Conservation (phyloP, 2,329 filamentous ascomycete genomes). For the Exserohilum rostratum region DNA sequence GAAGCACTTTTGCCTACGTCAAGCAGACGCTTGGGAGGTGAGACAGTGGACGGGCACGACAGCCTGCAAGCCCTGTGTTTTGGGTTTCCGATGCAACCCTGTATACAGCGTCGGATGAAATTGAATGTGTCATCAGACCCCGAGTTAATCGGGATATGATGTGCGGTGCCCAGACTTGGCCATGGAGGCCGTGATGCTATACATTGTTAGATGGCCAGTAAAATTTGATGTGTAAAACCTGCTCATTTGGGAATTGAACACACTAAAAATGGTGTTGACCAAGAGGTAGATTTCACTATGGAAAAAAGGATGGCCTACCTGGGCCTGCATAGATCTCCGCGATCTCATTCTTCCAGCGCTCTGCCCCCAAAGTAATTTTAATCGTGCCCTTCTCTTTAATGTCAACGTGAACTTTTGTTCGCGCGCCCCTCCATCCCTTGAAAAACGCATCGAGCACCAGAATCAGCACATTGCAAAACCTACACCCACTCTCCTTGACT, state of each 20-base stretch:
- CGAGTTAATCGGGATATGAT: constrained; percentile 36
- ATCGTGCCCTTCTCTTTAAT: constrained; percentile 37
- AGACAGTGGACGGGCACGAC: constrained; percentile 22
- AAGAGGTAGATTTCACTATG: neutral
- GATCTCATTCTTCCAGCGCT: constrained; percentile 28
- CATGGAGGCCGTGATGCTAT: constrained; percentile 38
- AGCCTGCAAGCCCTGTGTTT: constrained; percentile 37
- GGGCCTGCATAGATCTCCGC: constrained; percentile 39
- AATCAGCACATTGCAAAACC: constrained; percentile 36
- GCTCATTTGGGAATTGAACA: neutral
- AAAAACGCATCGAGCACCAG: constrained; percentile 39
- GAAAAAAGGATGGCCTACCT: constrained; percentile 26
- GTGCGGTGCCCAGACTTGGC: constrained; percentile 38
- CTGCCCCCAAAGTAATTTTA: constrained; percentile 31
- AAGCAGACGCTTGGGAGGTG: constrained; percentile 36
- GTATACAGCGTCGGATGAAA: constrained; percentile 41
- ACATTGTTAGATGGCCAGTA: constrained; percentile 11
- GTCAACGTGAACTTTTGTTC: constrained; percentile 29
- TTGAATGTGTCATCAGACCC: constrained; percentile 44
- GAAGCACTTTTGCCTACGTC: constrained; percentile 38
- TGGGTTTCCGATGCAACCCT: constrained; percentile 40
- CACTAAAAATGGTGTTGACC: neutral
- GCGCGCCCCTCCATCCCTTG: constrained; percentile 31
- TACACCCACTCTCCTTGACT: constrained; percentile 31
- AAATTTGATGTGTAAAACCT: neutral